A percentile compares a stretch with the other conserved stretches of the same genome.
Conservation (phyloP, 169 alveolate genomes). For the Plasmodium blacklocki region DNA sequence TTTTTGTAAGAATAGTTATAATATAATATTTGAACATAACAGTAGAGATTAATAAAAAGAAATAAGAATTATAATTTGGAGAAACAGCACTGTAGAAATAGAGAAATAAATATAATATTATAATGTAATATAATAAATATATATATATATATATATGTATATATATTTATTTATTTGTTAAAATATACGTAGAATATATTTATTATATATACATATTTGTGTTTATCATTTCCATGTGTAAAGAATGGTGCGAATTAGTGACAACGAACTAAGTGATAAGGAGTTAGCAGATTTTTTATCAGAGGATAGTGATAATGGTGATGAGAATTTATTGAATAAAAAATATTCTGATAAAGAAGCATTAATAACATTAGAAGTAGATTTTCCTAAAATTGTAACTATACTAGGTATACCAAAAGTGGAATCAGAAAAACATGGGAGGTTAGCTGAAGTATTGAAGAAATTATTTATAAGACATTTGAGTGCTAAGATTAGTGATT, state of each 20-base stretch:
- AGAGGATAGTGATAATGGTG: constrained; percentile 81
- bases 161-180: no score
- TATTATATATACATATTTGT: background rate
- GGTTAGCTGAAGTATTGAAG: constrained; percentile 78
- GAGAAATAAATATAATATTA: no score
- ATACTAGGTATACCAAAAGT: constrained; percentile 81
- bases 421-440: constrained; percentile 78
- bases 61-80: no score
- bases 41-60: no score
- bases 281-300: constrained; percentile 78
- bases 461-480: constrained; percentile 77
- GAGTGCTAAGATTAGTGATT: constrained; percentile 78
- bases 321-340: constrained; percentile 76
- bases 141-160: no score
- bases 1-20: no score
- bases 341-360: constrained; percentile 80
- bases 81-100: no score
- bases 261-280: constrained; percentile 78
- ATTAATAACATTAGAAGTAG: constrained; percentile 76
- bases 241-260: constrained; percentile 77
- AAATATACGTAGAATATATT: no score
- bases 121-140: no score
- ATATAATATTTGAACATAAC: no score
- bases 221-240: background rate
- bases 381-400: constrained; percentile 77